Base-by-base conservation (phyloP, 2,329 filamentous ascomycete species). In the Tolypocladium sp. region DNA sequence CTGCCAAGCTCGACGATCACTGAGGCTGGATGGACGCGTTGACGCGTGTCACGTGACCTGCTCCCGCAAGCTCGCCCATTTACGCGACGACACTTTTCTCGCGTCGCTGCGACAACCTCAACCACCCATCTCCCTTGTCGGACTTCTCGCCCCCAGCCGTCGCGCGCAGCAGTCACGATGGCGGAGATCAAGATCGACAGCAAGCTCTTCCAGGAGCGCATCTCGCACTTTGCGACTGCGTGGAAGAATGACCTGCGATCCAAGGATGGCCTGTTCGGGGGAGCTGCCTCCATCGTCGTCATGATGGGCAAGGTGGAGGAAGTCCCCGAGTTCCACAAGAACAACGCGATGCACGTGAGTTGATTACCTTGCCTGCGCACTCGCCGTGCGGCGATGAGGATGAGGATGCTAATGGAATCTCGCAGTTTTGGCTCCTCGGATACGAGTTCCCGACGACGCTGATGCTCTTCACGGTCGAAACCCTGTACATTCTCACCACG, bases 361-460 rank as follows among this genome's bases (percentile, higher is more conserved):
- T 52, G 57, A 51, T 57, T 25, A 10, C 25, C 38, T 41, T 20
- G 15, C 12, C 35, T 46, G 30, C 55, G 57, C 57, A 53, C 33
- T 33, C 27, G 25, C 13, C 13, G 12, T 20, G 20, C 4, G 25
- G 10, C 52, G 33, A 20, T 35, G 25, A 13, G 12, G 7, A 46
- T 44, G 40, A 25, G 8, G 7, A 44, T 51, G 27, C 35, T 58
- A 20, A 57, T 25, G 22, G 13, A 62, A 53, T 22, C 49, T 49
- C 65, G 61, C 73, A 97, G 92, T 96, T 97, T 76, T 99, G 95
- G 95, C 82, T 99, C 58, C 84, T 99, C 63, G 94, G 94, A 68
- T 99, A 99, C 80, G 94, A 99, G 74, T 99, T 99, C 70, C 94
- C 94, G 40, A 92, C 93, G 44, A 99, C 94, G 0, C 80, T 99